Percentiles rank a stretch among this genome's conserved stretches.
Evolutionary conservation across 176 grass and related monocot genomes (phyloP).

Genomic region (Oryza officinalis): DNA sequence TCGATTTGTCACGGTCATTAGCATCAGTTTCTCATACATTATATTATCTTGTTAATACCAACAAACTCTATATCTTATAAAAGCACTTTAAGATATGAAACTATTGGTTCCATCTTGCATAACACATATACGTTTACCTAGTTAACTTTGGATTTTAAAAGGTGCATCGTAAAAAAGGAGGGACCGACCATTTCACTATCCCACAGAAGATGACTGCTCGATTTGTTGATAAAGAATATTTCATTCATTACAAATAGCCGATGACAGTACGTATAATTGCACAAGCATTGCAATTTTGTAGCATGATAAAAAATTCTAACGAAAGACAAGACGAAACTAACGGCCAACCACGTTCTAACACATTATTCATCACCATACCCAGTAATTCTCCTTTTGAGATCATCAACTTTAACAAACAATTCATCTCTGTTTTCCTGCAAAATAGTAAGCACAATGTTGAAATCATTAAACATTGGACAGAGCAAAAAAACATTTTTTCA

Average conservation of each 20-base stretch:
- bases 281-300: neutral
- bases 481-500: neutral
- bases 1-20: too few species aligned
- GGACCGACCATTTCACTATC: too few species aligned
- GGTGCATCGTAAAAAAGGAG: too few species aligned
- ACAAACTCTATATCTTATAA: too few species aligned
- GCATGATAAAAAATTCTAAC: neutral
- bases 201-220: neutral
- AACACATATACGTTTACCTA: too few species aligned
- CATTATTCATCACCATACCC: conserved; percentile 44
- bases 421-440: conserved; percentile 70
- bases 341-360: conserved; percentile 8
- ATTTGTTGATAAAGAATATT: neutral
- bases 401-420: conserved; percentile 48
- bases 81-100: too few species aligned
- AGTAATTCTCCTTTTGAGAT: conserved; percentile 52
- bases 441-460: neutral
- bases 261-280: neutral
- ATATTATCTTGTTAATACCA: too few species aligned
- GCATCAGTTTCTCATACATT: too few species aligned
- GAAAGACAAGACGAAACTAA: neutral
- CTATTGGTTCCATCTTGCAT: too few species aligned
- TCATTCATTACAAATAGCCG: neutral
- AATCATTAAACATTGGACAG: neutral
- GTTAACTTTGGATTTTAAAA: too few species aligned